Evolutionary conservation across 2,329 filamentous ascomycete genomes (phyloP), one percentile per base, ranked within the genome.

Genomic region (Penicillium sp.): DNA sequence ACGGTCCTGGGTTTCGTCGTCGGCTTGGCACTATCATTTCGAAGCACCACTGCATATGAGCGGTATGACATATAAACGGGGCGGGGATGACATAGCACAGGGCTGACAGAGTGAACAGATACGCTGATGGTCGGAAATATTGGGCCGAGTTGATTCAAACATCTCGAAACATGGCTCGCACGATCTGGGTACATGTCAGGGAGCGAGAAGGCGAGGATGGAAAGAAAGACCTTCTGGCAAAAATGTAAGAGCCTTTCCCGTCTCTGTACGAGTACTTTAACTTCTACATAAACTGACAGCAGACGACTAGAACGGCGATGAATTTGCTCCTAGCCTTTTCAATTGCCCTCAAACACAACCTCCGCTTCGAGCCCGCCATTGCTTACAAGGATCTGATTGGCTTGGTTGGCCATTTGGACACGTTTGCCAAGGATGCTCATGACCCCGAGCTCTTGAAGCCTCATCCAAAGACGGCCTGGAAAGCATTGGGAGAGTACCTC

Each of bases 1-100:
- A 91, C 88, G 1, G 84, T 92, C 52, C 82, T 88, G 46, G 89
- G 89, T 86, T 91, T 92, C 75, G 86, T 92, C 59, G 88, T 92
- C 69, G 86, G 86, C 82, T 75, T 92, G 58, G 82, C 86, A n/a
- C 79, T 92, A 33, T 90, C 87, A 1, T 91, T 92, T 75, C 84
- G 89, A 58, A 89, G 82, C 61, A 86, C 87, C 2, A 90, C 88
- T 7, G 89, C 89, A 9, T 92, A 92, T 64, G 89, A 92, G 72
- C 83, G 87, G 64, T 79, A 71, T 48, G 24, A 28, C 21, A 26
- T 8, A n/a, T 26, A 20, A 47, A 47, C n/a, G 14, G 3, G 16
- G 12, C 3, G 11, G 3, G 30, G 16, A 35, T 9, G 28, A 30
- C 8, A 11, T 5, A 55, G 12, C 16, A n/a, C n/a, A 40, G n/a